Evolutionary conservation across 805 yeast genomes (phyloP), one percentile per base, ranked within the genome.

Genomic region (Spathaspora passalidarum): DNA sequence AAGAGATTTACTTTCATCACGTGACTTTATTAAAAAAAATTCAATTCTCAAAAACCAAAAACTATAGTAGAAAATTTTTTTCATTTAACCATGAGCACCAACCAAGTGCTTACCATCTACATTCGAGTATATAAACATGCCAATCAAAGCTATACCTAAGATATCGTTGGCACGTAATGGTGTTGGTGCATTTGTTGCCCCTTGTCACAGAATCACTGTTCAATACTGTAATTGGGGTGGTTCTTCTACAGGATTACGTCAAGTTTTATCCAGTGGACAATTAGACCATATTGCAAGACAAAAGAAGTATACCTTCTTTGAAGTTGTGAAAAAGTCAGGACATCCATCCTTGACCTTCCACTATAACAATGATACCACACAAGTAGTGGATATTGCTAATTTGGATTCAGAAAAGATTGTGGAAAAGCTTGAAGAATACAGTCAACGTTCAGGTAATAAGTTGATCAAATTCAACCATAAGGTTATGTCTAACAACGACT

Each of bases 141-240:
- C 81, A 42, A 81, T 84, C 37, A 83, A 76, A 65, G 82, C 86
- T 40, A 68, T 86, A 32, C 68, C 77, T 23, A 81, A 75, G 55
- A 63, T 73, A 1, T 79, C 94, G 13, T 65, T 75, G 36, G 80
- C 87, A 20, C 79, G 88, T 53, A 87, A 88, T 56, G 95, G 96
- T 43, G 70, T 86, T 17, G 89, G 90, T 2, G 81, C 91, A 0
- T 87, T 77, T 59, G 76, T 87, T 6, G 69, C 73, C 19, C 89
- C 91, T 34, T 90, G 98, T 70, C 81, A 79, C 56, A 81, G 79
- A 59, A 76, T 94, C 43, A 76, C 84, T 1, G 63, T 94, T 39
- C 85, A 87, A 49, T 94, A 84, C 69, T 90, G 97, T 71, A 90
- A 94, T 74, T 86, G 95, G 84, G 98, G 97, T 37, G 98, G 97